Conservation (phyloP, 176 grass and related monocot genomes). For the Cenchrus purpureus region DNA sequence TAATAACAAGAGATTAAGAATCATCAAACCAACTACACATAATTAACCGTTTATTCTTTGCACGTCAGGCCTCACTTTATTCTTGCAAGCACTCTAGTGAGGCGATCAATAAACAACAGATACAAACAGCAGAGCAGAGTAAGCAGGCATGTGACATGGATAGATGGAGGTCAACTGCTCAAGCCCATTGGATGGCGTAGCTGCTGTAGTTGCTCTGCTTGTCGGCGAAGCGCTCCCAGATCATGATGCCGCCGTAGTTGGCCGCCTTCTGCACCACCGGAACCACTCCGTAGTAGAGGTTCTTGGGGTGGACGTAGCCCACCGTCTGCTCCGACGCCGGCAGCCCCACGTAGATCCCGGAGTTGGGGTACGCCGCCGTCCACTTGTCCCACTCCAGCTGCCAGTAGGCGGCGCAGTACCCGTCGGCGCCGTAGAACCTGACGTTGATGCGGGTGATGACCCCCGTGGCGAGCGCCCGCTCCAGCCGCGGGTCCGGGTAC, state of each 20-base stretch:
- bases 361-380: conserved; percentile 3
- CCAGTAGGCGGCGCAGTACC: conserved; percentile 16
- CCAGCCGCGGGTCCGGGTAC: background rate
- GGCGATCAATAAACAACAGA: background rate
- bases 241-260: conserved; percentile 36
- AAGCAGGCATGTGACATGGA: background rate
- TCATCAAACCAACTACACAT: background rate
- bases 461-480: conserved; percentile 1
- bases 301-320: conserved; percentile 39
- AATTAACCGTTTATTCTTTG: background rate
- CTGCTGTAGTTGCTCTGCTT: conserved; percentile 30
- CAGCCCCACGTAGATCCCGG: background rate
- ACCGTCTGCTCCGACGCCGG: conserved; percentile 30
- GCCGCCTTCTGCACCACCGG: conserved; percentile 27
- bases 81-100: background rate
- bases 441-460: conserved; percentile 16
- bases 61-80: background rate
- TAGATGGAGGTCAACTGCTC: background rate
- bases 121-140: background rate
- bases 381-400: conserved; percentile 39
- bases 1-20: background rate
- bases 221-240: conserved; percentile 30
- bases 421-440: conserved; percentile 28
- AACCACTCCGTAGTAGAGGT: conserved; percentile 23
- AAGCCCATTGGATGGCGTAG: conserved; percentile 12